Evolutionary conservation across 768 basidiomycete species (phyloP), one percentile per base, ranked within the genome.

Genomic region (Suillus brevipes): DNA sequence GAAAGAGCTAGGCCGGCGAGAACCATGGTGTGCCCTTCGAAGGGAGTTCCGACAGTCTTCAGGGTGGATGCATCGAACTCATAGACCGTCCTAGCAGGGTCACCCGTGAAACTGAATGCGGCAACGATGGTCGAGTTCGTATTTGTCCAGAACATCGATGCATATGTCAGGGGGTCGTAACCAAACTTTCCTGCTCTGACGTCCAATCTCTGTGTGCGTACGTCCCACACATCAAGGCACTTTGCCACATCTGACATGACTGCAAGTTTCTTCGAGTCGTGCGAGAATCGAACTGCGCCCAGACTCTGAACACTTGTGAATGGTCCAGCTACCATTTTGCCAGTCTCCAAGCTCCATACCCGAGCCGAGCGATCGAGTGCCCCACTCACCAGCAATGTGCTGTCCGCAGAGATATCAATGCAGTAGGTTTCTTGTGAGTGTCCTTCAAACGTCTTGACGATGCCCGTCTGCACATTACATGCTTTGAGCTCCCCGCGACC

Each of bases 11-110:
- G 36, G 36, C 13, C 36, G 3, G 3, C 3, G 3, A 56, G n/a
- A 23, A 56, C n/a, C 34, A n/a, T 37, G 36, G 20, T 23, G n/a
- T 56, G 55, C 13, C 55, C 55, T 56, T 56, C 36, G 20, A 56
- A 56, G 7, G 55, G 34, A 8, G n/a, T 1, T 23, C 55, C 55
- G 7, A 56, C 13, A 56, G 36, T 56, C 36, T 56, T 20, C 6
- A 56, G 36, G 34, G 55, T 56, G n/a, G 55, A n/a, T 36, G 55
- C n/a, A 23, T 37, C n/a, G n/a, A 57, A 57, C n/a, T 57, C 56
- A 37, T 38, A 38, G 14, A 38, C 5, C 4, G 8, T 8, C 23
- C 1, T 37, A 1, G 36, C 13, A 16, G 36, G 8, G 8, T 25
- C 56, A 18, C 18, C 37, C 8, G 37, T 23, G 37, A 57, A 38